These are phyloP conservation scores for Crithidia thermophila DNA, from an alignment of 208 protist genomes.

Conservation along the genomic window DNA sequence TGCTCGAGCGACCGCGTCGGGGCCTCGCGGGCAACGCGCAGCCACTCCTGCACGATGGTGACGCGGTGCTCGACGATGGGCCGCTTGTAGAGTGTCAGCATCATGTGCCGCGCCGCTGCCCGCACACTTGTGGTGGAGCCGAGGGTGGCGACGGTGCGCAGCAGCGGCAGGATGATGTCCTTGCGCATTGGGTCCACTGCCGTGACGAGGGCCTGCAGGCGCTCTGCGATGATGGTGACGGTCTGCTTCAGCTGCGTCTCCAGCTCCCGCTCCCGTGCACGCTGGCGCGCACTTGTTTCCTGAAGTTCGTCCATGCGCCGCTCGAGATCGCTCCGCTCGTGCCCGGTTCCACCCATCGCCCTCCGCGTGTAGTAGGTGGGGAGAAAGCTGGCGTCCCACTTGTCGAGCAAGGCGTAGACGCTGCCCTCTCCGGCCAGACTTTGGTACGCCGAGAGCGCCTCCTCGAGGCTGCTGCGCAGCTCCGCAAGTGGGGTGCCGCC, in stretches of 20 bases:
- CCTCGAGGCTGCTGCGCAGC: conserved; percentile 13
- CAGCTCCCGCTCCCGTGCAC: conserved; percentile 28
- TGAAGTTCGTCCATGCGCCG: conserved; percentile 2
- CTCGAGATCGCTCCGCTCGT: conserved; percentile 4
- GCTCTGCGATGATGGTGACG: conserved; percentile 44
- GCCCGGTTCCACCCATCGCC: not conserved
- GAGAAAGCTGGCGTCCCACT: conserved; percentile 16
- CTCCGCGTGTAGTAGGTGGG: not conserved
- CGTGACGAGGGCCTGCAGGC: conserved; percentile 45
- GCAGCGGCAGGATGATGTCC: conserved; percentile 64
- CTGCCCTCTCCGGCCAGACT: conserved; percentile 7
- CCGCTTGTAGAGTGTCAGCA: conserved; percentile 63
- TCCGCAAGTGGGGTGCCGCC: not conserved
- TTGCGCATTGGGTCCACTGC: conserved; percentile 59
- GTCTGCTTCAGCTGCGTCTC: conserved; percentile 32
- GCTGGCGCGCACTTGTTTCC: conserved; percentile 14
- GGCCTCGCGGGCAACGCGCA: conserved; percentile 42
- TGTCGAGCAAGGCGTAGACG: conserved; percentile 20
- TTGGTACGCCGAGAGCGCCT: conserved; percentile 22
- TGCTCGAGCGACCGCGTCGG: conserved; percentile 43
- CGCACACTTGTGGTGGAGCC: conserved; percentile 34
- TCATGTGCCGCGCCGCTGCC: conserved; percentile 43
- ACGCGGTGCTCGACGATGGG: conserved; percentile 45
- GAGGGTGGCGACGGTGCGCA: conserved; percentile 41
- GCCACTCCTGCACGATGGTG: conserved; percentile 54